Percentiles rank a stretch among this genome's conserved stretches.
Conservation (phyloP, 768 basidiomycete species). For the Tulasnella sp. region DNA sequence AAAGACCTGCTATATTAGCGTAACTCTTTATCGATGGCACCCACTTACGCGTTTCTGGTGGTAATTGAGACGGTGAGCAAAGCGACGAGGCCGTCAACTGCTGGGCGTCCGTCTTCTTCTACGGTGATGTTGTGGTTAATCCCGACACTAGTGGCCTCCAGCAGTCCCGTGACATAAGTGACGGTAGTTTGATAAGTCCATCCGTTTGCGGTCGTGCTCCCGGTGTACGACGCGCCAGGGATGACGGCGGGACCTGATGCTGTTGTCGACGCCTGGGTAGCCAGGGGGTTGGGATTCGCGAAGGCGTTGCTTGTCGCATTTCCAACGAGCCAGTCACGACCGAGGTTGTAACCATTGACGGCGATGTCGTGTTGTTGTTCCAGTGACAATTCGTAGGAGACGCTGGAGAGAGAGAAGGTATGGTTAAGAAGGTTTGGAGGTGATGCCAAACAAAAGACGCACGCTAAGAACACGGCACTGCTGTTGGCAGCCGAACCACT, state of each 20-base stretch:
- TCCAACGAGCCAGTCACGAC: conserved; percentile 77
- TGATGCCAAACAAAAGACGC: background rate
- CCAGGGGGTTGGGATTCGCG: conserved; percentile 16
- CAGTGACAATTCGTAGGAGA: conserved; percentile 68
- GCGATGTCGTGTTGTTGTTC: conserved; percentile 64
- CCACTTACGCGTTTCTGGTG: conserved; percentile 38
- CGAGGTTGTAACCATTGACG: conserved; percentile 53
- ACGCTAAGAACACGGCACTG: conserved; percentile 70
- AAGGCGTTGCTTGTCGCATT: conserved; percentile 61
- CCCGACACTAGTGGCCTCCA: conserved; percentile 63
- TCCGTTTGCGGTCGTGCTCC: conserved; percentile 57
- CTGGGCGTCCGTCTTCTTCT: conserved; percentile 46
- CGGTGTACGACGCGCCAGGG: conserved; percentile 52
- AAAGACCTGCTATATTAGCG: background rate
- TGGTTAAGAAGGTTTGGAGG: background rate
- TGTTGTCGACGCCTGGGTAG: conserved; percentile 23
- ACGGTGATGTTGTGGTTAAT: conserved; percentile 67
- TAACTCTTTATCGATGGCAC: background rate
- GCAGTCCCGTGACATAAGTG: conserved; percentile 62
- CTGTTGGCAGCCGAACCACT: conserved; percentile 61
- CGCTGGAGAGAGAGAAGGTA: conserved; percentile 19
- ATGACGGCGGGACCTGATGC: conserved; percentile 47
- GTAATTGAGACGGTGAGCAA: conserved; percentile 55
- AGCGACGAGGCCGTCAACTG: conserved; percentile 80
- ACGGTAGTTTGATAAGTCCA: conserved; percentile 74